A percentile compares a stretch with the other conserved stretches of the same genome.
Conservation (phyloP, 495 filamentous ascomycete genomes). For the Aspergillus leporis region DNA sequence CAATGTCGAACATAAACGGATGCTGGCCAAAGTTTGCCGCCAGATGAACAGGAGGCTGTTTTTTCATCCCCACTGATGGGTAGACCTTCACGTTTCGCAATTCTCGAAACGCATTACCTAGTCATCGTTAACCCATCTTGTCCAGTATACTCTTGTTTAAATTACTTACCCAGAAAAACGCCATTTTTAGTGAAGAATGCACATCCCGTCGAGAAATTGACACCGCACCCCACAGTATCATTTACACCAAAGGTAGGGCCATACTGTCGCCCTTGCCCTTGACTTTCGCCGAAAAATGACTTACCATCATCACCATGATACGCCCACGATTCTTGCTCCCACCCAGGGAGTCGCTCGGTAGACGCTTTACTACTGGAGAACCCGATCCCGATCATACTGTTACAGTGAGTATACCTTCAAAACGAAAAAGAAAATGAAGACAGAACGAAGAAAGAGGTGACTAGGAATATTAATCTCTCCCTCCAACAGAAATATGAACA, state of each 20-base stretch:
- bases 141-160: background rate
- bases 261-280: conserved; percentile 73
- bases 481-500: conserved; percentile 25
- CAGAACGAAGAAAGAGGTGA: background rate
- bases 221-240: conserved; percentile 90
- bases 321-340: conserved; percentile 95
- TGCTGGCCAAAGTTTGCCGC: conserved; percentile 89
- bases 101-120: conserved; percentile 80
- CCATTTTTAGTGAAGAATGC: conserved; percentile 98
- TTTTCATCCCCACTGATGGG: conserved; percentile 94
- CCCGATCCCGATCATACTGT: conserved; percentile 82
- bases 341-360: conserved; percentile 83
- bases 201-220: conserved; percentile 86
- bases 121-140: background rate
- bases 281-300: conserved; percentile 66
- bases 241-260: conserved; percentile 68
- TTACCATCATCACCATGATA: conserved; percentile 97
- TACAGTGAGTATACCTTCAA: conserved; percentile 23
- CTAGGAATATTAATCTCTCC: background rate
- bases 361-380: conserved; percentile 76
- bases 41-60: conserved; percentile 72
- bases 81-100: conserved; percentile 70
- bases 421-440: background rate
- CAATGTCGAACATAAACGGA: conserved; percentile 91
- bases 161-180: conserved; percentile 64